A percentile compares a stretch with the other conserved stretches of the same genome.
phyloP scores from a whole-genome alignment of 306 rosid species.

The Glycine latifolia region DNA sequence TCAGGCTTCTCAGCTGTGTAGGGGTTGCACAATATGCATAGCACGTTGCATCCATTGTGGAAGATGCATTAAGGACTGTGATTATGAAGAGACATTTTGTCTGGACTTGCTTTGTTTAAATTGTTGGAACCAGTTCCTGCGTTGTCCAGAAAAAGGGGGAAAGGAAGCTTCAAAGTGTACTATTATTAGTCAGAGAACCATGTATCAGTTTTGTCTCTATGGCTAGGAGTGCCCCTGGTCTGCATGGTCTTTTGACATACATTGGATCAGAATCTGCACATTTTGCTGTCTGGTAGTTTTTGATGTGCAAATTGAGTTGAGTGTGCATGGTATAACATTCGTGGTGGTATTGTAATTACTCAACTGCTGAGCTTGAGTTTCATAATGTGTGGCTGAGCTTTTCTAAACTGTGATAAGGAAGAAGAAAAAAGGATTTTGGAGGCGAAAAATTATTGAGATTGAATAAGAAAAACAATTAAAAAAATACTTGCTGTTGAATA shows the following conservation, averaged over 20 bases:
- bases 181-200: conserved; percentile 47
- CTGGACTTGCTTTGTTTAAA: conserved; percentile 67
- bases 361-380: conserved; percentile 6
- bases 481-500: background rate
- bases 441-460: background rate
- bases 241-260: conserved; percentile 12
- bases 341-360: conserved; percentile 24
- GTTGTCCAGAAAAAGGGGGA: conserved; percentile 45
- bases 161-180: conserved; percentile 46
- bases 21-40: conserved; percentile 80
- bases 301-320: conserved; percentile 5
- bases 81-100: conserved; percentile 80
- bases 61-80: conserved; percentile 70
- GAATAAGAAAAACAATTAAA: background rate
- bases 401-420: background rate
- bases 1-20: conserved; percentile 55
- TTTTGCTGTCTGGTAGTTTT: conserved; percentile 10
- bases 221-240: conserved; percentile 45
- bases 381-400: background rate
- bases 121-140: conserved; percentile 55
- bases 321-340: background rate
- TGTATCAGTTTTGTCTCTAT: conserved; percentile 52
- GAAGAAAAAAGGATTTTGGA: background rate
- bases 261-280: conserved; percentile 24
- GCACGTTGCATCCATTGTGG: conserved; percentile 77